A percentile compares a stretch with the other conserved stretches of the same genome.
Evolutionary conservation across 805 yeast species (phyloP).

Genomic region (Candida palmyrensis): DNA sequence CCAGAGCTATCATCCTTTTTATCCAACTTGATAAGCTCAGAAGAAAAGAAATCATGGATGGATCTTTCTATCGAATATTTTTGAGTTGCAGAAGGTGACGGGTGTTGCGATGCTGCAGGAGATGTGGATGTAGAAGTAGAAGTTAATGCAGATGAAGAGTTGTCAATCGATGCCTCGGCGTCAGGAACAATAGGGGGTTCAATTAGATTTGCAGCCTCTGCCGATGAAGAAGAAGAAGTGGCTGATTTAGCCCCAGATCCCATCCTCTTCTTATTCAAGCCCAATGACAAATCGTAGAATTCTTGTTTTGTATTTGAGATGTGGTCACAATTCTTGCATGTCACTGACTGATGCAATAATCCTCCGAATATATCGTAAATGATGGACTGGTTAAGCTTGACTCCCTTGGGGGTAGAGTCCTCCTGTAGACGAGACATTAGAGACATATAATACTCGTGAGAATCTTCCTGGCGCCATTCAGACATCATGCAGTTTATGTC

Average conservation of each 20-base stretch:
- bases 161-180: slow-evolving; percentile 1
- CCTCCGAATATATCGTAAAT: slow-evolving; percentile 96
- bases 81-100: too few relatives aligned
- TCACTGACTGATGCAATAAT: slow-evolving; percentile 72
- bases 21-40: slow-evolving; percentile 71
- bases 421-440: slow-evolving; percentile 83
- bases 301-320: slow-evolving; percentile 87
- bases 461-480: slow-evolving; percentile 96
- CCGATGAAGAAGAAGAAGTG: too few relatives aligned
- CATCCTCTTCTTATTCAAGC: slow-evolving; percentile 49
- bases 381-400: slow-evolving; percentile 72
- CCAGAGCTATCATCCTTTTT: slow-evolving; percentile 61
- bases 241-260: too few relatives aligned
- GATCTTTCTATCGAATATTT: slow-evolving; percentile 70
- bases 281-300: slow-evolving; percentile 85
- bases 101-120: too few relatives aligned
- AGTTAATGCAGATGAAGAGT: slow-evolving; percentile 2
- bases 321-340: slow-evolving; percentile 78
- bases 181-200: slow-evolving; percentile 7
- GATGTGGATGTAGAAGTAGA: too few relatives aligned
- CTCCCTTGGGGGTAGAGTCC: slow-evolving; percentile 88
- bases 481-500: slow-evolving; percentile 96
- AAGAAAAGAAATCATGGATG: slow-evolving; percentile 74
- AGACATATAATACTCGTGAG: slow-evolving; percentile 96
- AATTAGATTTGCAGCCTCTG: too few relatives aligned